A percentile compares a stretch with the other conserved stretches of the same genome.
These are phyloP conservation scores for Neurospora sp. DNA, from an alignment of 2,329 filamentous ascomycete genomes.

Conservation along the genomic window DNA sequence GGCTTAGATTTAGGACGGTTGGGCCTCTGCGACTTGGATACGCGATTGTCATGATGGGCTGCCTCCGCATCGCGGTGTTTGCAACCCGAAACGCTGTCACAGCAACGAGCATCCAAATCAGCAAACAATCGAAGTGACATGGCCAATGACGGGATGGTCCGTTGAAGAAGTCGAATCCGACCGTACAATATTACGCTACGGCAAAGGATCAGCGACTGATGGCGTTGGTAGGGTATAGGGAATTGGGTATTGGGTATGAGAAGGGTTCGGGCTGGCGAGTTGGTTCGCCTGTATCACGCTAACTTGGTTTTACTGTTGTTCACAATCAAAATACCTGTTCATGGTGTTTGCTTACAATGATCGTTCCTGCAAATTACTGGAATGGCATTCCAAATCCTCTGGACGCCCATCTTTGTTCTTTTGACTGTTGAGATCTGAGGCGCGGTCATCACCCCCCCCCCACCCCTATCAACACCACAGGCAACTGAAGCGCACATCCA, in stretches of 20 bases:
- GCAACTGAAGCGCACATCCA: not conserved
- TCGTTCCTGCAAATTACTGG: not conserved
- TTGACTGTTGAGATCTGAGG: not conserved
- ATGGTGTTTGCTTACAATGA: not conserved
- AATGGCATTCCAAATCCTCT: too few relatives aligned
- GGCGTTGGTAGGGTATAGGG: not conserved
- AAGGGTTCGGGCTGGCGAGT: not conserved
- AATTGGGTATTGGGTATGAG: not conserved
- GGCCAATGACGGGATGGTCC: not conserved
- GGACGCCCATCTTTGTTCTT: not conserved
- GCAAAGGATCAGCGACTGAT: not conserved
- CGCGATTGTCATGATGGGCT: not conserved
- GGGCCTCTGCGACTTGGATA: not conserved
- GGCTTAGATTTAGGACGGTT: not conserved
- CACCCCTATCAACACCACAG: not conserved
- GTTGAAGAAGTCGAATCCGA: not conserved
- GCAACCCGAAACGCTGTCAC: not conserved
- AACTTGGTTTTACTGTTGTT: not conserved
- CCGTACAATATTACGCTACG: not conserved
- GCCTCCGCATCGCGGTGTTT: not conserved
- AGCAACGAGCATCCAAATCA: not conserved
- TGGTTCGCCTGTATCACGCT: not conserved
- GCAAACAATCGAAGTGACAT: not conserved
- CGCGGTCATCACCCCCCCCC: not conserved
- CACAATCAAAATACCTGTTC: not conserved